Conservation (phyloP, 257 asterid species). For the Euphrasia confusa region DNA sequence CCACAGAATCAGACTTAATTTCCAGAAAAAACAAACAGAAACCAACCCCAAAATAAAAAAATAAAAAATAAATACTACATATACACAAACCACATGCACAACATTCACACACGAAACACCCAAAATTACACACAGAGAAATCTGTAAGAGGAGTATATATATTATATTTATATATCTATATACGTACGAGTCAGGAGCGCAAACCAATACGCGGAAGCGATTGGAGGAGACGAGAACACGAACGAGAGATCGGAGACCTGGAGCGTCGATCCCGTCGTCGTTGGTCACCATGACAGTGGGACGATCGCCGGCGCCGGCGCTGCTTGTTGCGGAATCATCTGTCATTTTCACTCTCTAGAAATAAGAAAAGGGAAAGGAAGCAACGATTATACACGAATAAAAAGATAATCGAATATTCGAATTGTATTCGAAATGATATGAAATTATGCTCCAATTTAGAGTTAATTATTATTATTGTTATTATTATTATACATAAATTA, state of each 20-base stretch:
- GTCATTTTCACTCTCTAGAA: constrained; percentile 26
- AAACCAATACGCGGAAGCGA: constrained; percentile 71
- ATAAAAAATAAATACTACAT: too few species aligned
- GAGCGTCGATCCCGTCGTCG: constrained; percentile 94
- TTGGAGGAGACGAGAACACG: constrained; percentile 56
- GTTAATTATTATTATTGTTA: too few species aligned
- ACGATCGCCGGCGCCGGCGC: constrained; percentile 35
- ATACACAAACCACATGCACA: background rate
- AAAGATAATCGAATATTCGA: too few species aligned
- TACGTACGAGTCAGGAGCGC: constrained; percentile 85
- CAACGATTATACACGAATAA: too few species aligned
- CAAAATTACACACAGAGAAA: background rate
- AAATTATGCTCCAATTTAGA: too few species aligned
- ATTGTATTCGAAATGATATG: too few species aligned
- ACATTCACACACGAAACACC: background rate
- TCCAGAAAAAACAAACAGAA: too few species aligned
- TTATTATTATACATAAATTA: too few species aligned
- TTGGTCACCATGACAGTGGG: constrained; percentile 81
- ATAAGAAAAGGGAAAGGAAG: too few species aligned
- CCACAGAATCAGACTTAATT: too few species aligned
- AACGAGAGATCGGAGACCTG: constrained; percentile 75
- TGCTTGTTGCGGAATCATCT: constrained; percentile 19
- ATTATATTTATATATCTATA: background rate
- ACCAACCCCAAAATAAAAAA: too few species aligned
- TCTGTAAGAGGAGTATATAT: background rate